Percentiles rank a stretch among this genome's conserved stretches.
Conservation (phyloP, 768 basidiomycete species). For the Pisolithus orientalis region DNA sequence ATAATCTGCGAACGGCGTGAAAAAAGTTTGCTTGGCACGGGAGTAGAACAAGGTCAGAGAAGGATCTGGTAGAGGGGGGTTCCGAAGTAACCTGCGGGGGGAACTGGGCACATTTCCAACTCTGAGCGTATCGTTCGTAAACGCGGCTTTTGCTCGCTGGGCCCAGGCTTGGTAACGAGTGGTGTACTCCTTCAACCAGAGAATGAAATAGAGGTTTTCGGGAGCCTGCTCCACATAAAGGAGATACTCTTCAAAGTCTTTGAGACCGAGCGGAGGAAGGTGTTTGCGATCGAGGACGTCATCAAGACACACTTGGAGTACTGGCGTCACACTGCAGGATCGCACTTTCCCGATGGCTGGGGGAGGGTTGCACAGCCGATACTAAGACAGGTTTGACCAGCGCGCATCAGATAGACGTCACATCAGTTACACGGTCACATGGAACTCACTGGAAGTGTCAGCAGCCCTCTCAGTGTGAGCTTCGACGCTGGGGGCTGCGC, state of each 20-base stretch:
- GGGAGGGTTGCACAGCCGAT: slow-evolving; percentile 61
- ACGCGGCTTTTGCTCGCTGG: slow-evolving; percentile 21
- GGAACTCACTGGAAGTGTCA: slow-evolving; percentile 34
- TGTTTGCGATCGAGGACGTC: slow-evolving; percentile 74
- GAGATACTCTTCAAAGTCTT: slow-evolving; percentile 77
- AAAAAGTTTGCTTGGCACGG: slow-evolving; percentile 77
- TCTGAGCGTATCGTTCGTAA: slow-evolving; percentile 36
- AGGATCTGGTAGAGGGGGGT: slow-evolving; percentile 37
- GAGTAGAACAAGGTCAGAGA: slow-evolving; percentile 69
- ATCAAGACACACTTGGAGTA: slow-evolving; percentile 61
- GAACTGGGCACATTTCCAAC: slow-evolving; percentile 32
- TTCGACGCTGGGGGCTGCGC: slow-evolving; percentile 24
- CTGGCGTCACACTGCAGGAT: slow-evolving; percentile 62
- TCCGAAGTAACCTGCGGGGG: slow-evolving; percentile 22
- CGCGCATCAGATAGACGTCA: not conserved
- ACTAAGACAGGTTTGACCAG: slow-evolving; percentile 11
- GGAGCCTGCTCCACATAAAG: slow-evolving; percentile 70
- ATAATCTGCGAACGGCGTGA: slow-evolving; percentile 64
- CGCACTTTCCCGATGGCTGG: slow-evolving; percentile 63
- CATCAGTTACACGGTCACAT: not conserved
- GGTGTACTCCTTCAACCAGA: slow-evolving; percentile 76
- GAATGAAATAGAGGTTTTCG: slow-evolving; percentile 80
- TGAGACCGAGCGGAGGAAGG: slow-evolving; percentile 71
- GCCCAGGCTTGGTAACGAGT: slow-evolving; percentile 39
- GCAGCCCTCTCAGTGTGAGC: slow-evolving; percentile 29